Percentiles rank a stretch among this genome's conserved stretches.
These are phyloP conservation scores for Camptophora hylomeconis DNA, from an alignment of 2,329 filamentous ascomycete genomes.

Conservation along the genomic window DNA sequence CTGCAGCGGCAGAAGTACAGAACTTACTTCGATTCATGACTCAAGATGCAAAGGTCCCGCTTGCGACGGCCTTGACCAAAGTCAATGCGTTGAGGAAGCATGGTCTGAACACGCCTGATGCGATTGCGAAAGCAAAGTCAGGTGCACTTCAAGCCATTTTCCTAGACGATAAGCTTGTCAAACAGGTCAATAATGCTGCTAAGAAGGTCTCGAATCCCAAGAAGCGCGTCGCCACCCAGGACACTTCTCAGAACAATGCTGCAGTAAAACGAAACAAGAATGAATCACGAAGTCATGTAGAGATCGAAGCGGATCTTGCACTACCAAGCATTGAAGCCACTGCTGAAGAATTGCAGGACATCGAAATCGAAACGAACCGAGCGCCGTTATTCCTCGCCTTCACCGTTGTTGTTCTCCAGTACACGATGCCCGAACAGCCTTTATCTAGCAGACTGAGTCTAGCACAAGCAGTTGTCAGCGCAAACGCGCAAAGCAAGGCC, in stretches of 20 bases:
- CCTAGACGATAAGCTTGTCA: constrained; percentile 41
- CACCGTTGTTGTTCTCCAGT: constrained; percentile 57
- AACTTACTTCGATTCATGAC: constrained; percentile 43
- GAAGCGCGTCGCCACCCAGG: constrained; percentile 34
- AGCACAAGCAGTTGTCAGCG: constrained; percentile 70
- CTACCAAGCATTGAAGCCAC: constrained; percentile 19
- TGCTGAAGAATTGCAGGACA: constrained; percentile 40
- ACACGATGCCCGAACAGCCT: constrained; percentile 77
- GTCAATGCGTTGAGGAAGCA: constrained; percentile 40
- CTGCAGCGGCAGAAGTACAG: constrained; percentile 25
- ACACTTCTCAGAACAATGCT: constrained; percentile 1
- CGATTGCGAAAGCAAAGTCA: constrained; percentile 36
- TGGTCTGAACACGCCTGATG: constrained; percentile 28
- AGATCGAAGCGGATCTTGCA: constrained; percentile 23
- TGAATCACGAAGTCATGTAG: constrained; percentile 18
- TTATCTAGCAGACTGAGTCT: constrained; percentile 71
- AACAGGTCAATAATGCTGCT: constrained; percentile 44
- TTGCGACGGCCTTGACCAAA: constrained; percentile 42
- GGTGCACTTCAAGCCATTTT: constrained; percentile 30
- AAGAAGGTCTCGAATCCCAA: constrained; percentile 37
- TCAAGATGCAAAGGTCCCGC: constrained; percentile 43
- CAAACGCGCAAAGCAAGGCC: constrained; percentile 66
- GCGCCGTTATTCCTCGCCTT: constrained; percentile 76
- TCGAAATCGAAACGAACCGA: constrained; percentile 58
- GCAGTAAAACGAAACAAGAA: constrained; percentile 8